Evolutionary conservation across 2,329 filamentous ascomycete genomes (phyloP), one percentile per base, ranked within the genome.

Genomic region (Aspergillus alliaceus): DNA sequence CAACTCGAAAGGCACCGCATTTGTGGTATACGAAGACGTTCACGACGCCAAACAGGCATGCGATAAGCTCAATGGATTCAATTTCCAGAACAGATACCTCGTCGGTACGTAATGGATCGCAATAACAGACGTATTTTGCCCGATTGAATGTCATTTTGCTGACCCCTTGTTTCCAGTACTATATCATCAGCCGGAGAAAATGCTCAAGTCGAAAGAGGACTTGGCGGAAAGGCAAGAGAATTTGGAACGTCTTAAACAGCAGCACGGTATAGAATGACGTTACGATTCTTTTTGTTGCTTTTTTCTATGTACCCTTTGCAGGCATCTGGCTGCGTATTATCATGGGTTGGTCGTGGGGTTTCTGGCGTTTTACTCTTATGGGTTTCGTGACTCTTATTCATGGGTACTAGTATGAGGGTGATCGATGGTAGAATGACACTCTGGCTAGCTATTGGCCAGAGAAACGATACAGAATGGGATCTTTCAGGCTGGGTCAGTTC

Each of bases 21-120:
- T 96, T 79, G 95, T 99, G 69, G 95, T 99, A 79, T 99, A 97
- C 84, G 95, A 98, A 80, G 95, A 99, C 84, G 93, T 98, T 68
- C 90, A 95, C 85, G 95, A 99, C 84, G 93, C 95, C 67, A 99
- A 99, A 82, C 89, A 92, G 80, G 95, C 95, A 73, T 98, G 95
- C 84, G 95, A 99, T 83, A 97, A 98, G 83, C 84, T 99, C 77
- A 99, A 99, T 83, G 95, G 95, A 75, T 99, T 96, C 87, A 99
- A 99, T 83, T 99, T 99, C 79, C 95, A 99, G 83, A 96, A 93
- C 81, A 90, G 95, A 76, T 99, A 99, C 80, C 90, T 99, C 69
- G 95, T 99, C 72, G 92, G 91, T 96, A 86, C 61, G 91, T 86
- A 29, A 46, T 39, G 25, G 35, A 32, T 35, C 29, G 6, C 25